Conservation (phyloP, 805 yeast species). For the Saturnispora diversa region DNA sequence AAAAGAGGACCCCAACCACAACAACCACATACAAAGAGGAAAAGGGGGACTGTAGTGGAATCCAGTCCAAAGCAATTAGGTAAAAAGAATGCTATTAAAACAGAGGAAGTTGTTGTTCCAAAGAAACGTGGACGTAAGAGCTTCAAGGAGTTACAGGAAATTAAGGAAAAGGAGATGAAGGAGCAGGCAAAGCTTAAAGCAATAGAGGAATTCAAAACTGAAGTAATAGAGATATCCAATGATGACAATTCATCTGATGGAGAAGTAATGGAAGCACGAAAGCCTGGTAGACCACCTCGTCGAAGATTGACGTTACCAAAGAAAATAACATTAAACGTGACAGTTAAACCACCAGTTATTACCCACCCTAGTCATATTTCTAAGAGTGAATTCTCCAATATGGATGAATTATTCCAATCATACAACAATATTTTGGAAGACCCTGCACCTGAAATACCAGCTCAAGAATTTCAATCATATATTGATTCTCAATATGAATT, state of each 20-base stretch:
- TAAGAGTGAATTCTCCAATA: constrained; percentile 34
- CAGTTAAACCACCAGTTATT: constrained; percentile 39
- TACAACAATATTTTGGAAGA: constrained; percentile 51
- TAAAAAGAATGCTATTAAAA: not conserved
- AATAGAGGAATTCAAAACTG: not conserved
- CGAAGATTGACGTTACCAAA: not conserved
- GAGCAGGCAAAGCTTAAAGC: not conserved
- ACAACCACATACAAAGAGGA: too few relatives aligned
- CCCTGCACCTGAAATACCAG: constrained; percentile 37
- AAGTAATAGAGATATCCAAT: not conserved
- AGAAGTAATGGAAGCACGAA: not conserved
- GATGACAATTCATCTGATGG: not conserved
- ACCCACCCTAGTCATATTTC: constrained; percentile 55
- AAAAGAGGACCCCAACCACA: too few relatives aligned
- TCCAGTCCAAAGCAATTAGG: not conserved
- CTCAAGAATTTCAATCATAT: constrained; percentile 53
- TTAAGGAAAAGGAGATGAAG: not conserved
- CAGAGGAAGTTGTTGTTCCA: constrained; percentile 1
- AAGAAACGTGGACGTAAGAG: not conserved
- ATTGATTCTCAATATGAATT: constrained; percentile 44
- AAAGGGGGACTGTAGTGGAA: not conserved
- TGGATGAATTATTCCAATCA: constrained; percentile 44
- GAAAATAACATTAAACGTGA: constrained; percentile 25
- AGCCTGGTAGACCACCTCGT: not conserved
- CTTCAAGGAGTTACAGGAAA: not conserved